A percentile compares a stretch with the other conserved stretches of the same genome.
These are phyloP conservation scores for Aurifilum marmelostoma DNA, from an alignment of 2,329 filamentous ascomycete species.

Conservation along the genomic window DNA sequence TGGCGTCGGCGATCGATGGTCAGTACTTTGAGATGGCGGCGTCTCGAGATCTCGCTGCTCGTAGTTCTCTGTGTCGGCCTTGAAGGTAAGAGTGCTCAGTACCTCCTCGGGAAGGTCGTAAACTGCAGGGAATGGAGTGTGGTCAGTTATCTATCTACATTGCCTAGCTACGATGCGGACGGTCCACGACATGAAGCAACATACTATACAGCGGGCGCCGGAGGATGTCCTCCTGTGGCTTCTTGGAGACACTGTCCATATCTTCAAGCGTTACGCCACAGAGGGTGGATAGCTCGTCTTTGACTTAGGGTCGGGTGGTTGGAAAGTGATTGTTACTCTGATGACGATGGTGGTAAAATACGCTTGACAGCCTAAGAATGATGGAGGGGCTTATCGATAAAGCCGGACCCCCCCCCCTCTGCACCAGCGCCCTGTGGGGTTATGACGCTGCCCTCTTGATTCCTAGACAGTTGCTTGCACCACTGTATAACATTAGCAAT, in stretches of 20 bases:
- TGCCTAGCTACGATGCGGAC: constrained; percentile 28
- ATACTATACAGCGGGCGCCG: constrained; percentile 57
- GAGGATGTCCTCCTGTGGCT: constrained; percentile 48
- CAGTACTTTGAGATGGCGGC: constrained; percentile 29
- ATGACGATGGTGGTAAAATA: background rate
- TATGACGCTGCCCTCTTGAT: background rate
- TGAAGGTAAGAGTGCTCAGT: constrained; percentile 66
- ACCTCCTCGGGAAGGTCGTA: constrained; percentile 82
- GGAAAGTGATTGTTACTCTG: background rate
- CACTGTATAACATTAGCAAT: too few relatives aligned
- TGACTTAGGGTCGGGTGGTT: background rate
- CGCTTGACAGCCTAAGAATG: background rate
- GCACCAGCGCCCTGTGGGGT: background rate
- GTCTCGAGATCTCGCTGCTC: constrained; percentile 42
- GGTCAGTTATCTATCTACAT: constrained; percentile 31
- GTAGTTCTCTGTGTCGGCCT: constrained; percentile 45
- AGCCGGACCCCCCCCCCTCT: too few relatives aligned
- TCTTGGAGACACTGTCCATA: constrained; percentile 36
- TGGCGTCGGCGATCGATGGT: constrained; percentile 33
- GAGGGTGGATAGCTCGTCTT: background rate
- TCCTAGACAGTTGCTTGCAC: too few relatives aligned
- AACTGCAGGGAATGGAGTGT: constrained; percentile 50
- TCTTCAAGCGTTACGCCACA: background rate
- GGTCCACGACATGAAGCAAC: constrained; percentile 10
- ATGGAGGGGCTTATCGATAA: constrained; percentile 3